Evolutionary conservation across 805 yeast genomes (phyloP).

Genomic region (Starmerella geochares): DNA sequence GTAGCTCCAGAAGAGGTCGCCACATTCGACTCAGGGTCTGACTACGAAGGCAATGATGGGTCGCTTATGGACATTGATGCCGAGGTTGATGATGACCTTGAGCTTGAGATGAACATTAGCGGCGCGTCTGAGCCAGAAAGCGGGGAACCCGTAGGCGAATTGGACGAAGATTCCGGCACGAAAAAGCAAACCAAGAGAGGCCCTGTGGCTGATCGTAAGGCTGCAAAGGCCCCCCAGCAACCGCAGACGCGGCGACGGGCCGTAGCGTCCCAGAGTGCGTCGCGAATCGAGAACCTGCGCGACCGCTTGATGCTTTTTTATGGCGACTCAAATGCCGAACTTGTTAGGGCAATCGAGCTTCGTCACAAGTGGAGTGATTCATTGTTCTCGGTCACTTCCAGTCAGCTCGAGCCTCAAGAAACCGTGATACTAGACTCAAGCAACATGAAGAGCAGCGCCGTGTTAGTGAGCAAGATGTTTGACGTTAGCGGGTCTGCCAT

Average conservation of each 20-base stretch:
- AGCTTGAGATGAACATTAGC: neutral
- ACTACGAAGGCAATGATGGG: neutral
- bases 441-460: neutral
- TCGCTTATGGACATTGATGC: neutral
- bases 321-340: constrained; percentile 41
- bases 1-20: constrained; percentile 1
- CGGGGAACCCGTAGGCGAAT: neutral
- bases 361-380: constrained; percentile 44
- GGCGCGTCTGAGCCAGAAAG: neutral
- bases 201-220: neutral
- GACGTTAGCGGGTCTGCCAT: neutral
- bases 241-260: neutral
- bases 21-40: neutral
- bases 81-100: neutral
- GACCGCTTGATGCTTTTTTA: constrained; percentile 39
- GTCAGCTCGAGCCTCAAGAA: neutral
- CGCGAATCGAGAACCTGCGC: constrained; percentile 32
- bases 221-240: neutral
- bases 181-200: neutral
- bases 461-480: neutral
- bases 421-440: neutral
- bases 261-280: neutral
- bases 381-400: constrained; percentile 37
- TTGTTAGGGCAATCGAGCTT: constrained; percentile 37
- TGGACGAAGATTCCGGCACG: neutral